Percentiles rank a stretch among this genome's conserved stretches.
Conservation (phyloP, 2,329 filamentous ascomycete genomes). For the Phoma sp. region DNA sequence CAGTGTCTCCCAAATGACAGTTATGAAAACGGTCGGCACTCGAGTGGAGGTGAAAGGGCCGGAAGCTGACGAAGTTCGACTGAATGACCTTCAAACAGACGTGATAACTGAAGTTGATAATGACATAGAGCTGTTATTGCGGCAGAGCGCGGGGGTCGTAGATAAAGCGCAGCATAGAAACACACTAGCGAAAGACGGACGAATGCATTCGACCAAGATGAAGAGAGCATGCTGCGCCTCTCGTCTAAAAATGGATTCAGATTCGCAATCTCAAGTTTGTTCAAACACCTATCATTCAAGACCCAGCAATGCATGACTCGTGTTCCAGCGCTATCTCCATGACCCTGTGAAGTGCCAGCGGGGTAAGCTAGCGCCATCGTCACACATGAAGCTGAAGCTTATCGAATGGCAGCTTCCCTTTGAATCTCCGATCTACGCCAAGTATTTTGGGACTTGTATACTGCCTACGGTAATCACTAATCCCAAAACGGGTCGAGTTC, state of each 20-base stretch:
- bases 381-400: not conserved
- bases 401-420: conserved; percentile 3
- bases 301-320: too few species aligned
- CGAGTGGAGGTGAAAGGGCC: not conserved
- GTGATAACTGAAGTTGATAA: not conserved
- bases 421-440: conserved; percentile 19
- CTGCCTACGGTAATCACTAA: conserved; percentile 40
- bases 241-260: too few species aligned
- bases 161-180: too few species aligned
- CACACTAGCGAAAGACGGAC: too few species aligned
- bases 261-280: too few species aligned
- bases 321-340: not conserved
- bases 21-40: not conserved
- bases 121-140: not conserved
- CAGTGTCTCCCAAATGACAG: not conserved
- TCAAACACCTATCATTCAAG: too few species aligned
- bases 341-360: not conserved
- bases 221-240: too few species aligned
- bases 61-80: not conserved
- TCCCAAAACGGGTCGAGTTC: conserved; percentile 26
- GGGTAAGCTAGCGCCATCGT: conserved; percentile 5
- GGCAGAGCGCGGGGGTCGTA: not conserved
- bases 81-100: not conserved
- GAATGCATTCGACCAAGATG: too few species aligned
- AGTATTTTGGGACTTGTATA: conserved; percentile 41